These are phyloP conservation scores for Trypanosomatidae sp. DNA, from an alignment of 208 protist genomes.

Conservation along the genomic window DNA sequence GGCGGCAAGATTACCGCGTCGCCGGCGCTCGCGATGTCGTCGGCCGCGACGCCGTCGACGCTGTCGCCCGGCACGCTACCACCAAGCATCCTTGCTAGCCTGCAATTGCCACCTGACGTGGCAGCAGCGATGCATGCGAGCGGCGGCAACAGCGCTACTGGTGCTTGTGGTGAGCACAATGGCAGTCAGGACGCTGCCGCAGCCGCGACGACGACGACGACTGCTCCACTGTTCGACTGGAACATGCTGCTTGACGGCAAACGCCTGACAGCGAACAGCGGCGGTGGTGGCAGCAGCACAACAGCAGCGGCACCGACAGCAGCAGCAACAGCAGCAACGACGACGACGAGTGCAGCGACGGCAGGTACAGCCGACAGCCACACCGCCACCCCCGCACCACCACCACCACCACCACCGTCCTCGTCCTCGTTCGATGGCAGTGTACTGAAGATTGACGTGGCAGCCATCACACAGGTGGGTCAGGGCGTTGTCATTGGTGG, in stretches of 20 bases:
- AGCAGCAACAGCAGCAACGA: neutral
- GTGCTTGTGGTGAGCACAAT: too few species aligned
- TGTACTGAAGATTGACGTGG: constrained; percentile 78
- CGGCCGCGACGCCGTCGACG: constrained; percentile 17
- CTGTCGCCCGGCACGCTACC: constrained; percentile 44
- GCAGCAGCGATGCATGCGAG: neutral
- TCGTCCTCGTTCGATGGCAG: constrained; percentile 7
- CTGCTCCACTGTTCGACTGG: too few species aligned
- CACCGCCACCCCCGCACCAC: neutral
- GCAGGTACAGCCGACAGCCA: neutral
- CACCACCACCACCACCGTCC: neutral
- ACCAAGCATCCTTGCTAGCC: constrained; percentile 2
- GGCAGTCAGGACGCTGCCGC: too few species aligned
- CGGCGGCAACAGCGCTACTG: neutral
- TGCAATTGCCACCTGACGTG: constrained; percentile 6
- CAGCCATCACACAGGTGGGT: constrained; percentile 65
- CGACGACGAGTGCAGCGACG: neutral
- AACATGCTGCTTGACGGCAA: too few species aligned
- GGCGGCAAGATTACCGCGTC: constrained; percentile 73
- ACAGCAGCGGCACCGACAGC: neutral
- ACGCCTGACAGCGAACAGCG: too few species aligned
- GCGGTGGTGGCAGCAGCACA: too few species aligned
- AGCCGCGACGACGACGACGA: too few species aligned
- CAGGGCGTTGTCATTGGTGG: constrained; percentile 72
- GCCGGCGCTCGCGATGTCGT: constrained; percentile 15